Evolutionary conservation across 352 stramenopile species (phyloP), one percentile per base, ranked within the genome.

Genomic region (Nothophytophthora sp.): DNA sequence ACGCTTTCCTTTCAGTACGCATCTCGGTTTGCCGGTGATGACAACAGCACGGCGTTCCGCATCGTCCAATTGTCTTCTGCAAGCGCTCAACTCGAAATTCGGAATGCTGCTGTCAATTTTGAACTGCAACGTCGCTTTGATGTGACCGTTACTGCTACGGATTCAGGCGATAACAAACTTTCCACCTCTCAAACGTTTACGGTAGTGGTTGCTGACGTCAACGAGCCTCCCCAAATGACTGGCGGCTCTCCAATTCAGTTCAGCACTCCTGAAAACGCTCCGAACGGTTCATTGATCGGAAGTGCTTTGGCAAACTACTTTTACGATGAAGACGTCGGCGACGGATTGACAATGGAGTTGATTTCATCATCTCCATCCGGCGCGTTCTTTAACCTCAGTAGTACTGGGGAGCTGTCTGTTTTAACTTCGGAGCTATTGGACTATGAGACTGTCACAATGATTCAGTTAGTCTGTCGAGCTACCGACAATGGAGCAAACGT

Each of bases 1-100:
- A 78, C 67, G 1, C 42, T 83, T 0, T 47, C 42, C 12, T 86
- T 71, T 29, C 38, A 57, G 1, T 71, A 71, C 30, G 34, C 34
- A 1, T 75, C 69, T 3, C 67, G 39, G 4, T 67, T 79, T 12
- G 49, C 16, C 13, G 41, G 27, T 25, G 48, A 67, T 6, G 29
- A 18, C 5, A 56, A 70, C 11, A 50, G 12, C 15, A 62, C 37
- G 16, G 56, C 47, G 13, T 86, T 87, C 15, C 63, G 76, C 27
- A 33, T 84, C 22, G 46, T 84, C 1, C 37, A 64, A 18, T n/a
- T 60, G 3, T 69, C 72, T 2, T 47, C 53, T 5, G 73, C 54
- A 18, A 63, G 9, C 1, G 72, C 73, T 8, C 67, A 87, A 48
- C 24, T 87, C 5, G 76, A 87, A 27, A 36, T 84, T 27, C 54